Evolutionary conservation across 2,329 filamentous ascomycete species (phyloP).

Genomic region (Diaporthe helianthi): DNA sequence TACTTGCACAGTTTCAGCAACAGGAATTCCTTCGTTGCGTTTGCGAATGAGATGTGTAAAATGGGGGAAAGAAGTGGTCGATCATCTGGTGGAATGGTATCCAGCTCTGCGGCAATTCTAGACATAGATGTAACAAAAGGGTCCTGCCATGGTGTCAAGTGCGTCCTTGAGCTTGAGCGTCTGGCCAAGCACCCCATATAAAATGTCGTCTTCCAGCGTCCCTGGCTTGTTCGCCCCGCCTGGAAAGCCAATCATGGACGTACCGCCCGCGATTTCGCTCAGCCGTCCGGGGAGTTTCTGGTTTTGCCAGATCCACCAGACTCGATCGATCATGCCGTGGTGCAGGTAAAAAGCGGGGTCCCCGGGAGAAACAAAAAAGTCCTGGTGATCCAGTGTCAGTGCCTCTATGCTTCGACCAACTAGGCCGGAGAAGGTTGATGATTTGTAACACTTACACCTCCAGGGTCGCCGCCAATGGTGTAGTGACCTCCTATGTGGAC

Average conservation of each 20-base stretch:
- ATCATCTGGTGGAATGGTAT: no score
- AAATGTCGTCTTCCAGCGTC: constrained; percentile 1
- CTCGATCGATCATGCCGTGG: constrained; percentile 43
- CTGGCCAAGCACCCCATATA: neutral
- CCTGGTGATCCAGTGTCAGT: constrained; percentile 29
- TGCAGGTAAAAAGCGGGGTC: constrained; percentile 47
- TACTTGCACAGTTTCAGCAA: neutral
- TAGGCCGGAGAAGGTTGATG: no score
- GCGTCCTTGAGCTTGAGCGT: neutral
- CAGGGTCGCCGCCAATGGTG: constrained; percentile 9
- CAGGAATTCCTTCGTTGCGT: no score
- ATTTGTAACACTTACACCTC: neutral
- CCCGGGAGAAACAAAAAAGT: constrained; percentile 43
- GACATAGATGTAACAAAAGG: constrained; percentile 7
- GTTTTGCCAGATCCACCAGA: constrained; percentile 48
- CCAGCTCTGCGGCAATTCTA: neutral
- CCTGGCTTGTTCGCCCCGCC: neutral
- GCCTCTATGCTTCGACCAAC: neutral
- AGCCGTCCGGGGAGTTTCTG: constrained; percentile 8
- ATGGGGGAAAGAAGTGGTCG: no score
- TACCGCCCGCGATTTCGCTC: constrained; percentile 1
- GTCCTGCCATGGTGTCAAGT: constrained; percentile 7
- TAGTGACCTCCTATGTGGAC: constrained; percentile 8
- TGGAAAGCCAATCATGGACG: constrained; percentile 2
- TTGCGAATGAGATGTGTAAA: neutral